Evolutionary conservation across 768 basidiomycete species (phyloP).

Genomic region (Mycena vitilis): DNA sequence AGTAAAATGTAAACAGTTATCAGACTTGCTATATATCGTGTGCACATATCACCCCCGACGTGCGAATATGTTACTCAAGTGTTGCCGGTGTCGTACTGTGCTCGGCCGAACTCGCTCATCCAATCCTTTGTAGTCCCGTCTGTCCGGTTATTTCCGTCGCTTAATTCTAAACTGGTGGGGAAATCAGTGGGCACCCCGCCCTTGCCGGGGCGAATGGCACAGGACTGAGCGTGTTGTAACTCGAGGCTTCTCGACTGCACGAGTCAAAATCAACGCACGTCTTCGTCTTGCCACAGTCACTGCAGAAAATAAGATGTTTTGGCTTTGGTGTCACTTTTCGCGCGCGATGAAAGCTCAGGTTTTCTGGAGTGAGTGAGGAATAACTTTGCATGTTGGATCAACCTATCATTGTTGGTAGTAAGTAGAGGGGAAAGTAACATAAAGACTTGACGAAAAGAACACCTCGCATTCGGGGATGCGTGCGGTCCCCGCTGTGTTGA

Average conservation of each 20-base stretch:
- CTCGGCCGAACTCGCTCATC: not conserved
- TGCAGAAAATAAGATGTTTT: too few relatives aligned
- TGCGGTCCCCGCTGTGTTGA: too few relatives aligned
- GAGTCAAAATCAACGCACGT: not conserved
- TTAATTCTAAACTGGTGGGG: not conserved
- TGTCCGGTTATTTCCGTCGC: slow-evolving; percentile 3
- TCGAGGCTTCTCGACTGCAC: not conserved
- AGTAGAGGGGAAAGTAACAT: too few relatives aligned
- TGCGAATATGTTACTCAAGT: not conserved
- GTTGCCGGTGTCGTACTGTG: not conserved
- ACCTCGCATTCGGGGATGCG: too few relatives aligned
- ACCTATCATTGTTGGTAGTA: too few relatives aligned
- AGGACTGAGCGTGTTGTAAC: not conserved
- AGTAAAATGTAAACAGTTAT: slow-evolving; percentile 9
- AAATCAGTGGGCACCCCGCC: not conserved
- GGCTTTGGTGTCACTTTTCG: too few relatives aligned
- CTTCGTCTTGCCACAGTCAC: not conserved
- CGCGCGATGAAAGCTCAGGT: too few relatives aligned
- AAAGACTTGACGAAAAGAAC: too few relatives aligned
- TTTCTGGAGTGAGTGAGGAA: too few relatives aligned
- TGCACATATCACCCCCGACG: not conserved
- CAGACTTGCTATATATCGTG: not conserved
- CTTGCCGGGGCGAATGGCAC: not conserved
- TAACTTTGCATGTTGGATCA: too few relatives aligned
- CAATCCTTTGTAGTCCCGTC: not conserved